Evolutionary conservation across 768 basidiomycete genomes (phyloP), one percentile per base, ranked within the genome.

Genomic region (Daedalea quercina): DNA sequence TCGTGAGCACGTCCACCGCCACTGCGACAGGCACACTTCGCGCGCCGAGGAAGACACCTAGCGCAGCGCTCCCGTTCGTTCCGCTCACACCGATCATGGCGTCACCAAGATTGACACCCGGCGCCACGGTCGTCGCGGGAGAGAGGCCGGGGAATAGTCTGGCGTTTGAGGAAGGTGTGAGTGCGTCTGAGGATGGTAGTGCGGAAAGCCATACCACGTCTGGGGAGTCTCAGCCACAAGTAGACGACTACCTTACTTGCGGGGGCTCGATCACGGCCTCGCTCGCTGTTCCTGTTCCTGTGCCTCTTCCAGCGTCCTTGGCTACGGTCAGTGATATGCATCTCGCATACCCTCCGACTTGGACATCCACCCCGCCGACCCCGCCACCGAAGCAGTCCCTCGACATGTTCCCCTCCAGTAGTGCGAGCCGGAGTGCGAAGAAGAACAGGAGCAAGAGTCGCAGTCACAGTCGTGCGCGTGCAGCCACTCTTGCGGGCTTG

Each of bases 351-450:
- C 66, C 76, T 2, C 79, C 80, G 42, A 79, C 74, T 46, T 81
- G 81, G 80, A 78, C 75, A 41, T 76, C 80, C 13, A 79, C 76
- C 9, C 81, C 79, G 24, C 80, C 80, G 24, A 81, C 81, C 11
- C 80, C 81, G 34, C 79, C 79, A 20, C 67, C 73, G 52, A 60
- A 56, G 25, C 50, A 20, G 25, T 40, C 37, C 15, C 22, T 37
- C 8, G 46, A 26, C 6, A 34, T 35, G 50, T 43, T 25, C 31
- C 3, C 50, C 20, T 42, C 28, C 6, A 25, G 13, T 9, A 42
- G 40, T 12, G 40, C 24, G 40, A 43, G 37, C 28, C 53, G 53
- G 46, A 56, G 52, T 40, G 51, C 31, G 31, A 56, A 42, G 43
- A 51, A 46, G 25, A 50, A 43, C 51, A 24, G 55, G 3, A 54